phyloP scores from a whole-genome alignment of 805 yeast genomes.

The Metschnikowia amazonensis region DNA sequence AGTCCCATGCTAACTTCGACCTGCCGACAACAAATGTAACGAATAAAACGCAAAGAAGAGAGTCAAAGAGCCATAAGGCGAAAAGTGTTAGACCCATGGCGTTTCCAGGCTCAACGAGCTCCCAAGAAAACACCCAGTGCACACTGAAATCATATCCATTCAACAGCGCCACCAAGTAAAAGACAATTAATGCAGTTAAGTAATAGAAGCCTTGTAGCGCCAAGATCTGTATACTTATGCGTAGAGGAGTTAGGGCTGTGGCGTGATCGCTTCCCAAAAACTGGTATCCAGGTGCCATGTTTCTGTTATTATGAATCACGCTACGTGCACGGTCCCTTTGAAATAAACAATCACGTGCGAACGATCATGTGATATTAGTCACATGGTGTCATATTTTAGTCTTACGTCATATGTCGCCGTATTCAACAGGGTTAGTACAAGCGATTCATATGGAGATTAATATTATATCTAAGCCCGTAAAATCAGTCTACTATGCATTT shows the following conservation, averaged over 20 bases:
- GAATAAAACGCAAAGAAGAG: slow-evolving; percentile 78
- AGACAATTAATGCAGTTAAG: slow-evolving; percentile 61
- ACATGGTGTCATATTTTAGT: too few relatives aligned
- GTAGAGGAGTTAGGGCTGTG: slow-evolving; percentile 12
- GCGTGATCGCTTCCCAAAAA: slow-evolving; percentile 10
- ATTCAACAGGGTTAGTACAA: too few relatives aligned
- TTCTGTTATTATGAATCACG: neutral
- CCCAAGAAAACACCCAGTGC: slow-evolving; percentile 80
- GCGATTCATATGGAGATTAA: too few relatives aligned
- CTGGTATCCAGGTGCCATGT: slow-evolving; percentile 8
- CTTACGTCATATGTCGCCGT: too few relatives aligned
- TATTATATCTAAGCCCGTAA: neutral
- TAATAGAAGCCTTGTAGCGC: slow-evolving; percentile 78
- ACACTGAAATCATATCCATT: slow-evolving; percentile 67
- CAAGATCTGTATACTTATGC: slow-evolving; percentile 56
- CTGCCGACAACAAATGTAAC: slow-evolving; percentile 87
- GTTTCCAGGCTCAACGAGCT: slow-evolving; percentile 64
- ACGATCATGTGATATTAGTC: too few relatives aligned
- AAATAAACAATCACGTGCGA: neutral
- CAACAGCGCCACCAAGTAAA: slow-evolving; percentile 60
- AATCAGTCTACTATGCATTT: neutral
- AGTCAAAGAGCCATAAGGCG: slow-evolving; percentile 75
- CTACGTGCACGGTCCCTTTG: neutral
- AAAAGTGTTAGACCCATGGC: slow-evolving; percentile 76
- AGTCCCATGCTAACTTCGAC: slow-evolving; percentile 93